A percentile compares a stretch with the other conserved stretches of the same genome.
phyloP scores from a whole-genome alignment of 2,329 filamentous ascomycete genomes.

The Neofusicoccum laricinum region DNA sequence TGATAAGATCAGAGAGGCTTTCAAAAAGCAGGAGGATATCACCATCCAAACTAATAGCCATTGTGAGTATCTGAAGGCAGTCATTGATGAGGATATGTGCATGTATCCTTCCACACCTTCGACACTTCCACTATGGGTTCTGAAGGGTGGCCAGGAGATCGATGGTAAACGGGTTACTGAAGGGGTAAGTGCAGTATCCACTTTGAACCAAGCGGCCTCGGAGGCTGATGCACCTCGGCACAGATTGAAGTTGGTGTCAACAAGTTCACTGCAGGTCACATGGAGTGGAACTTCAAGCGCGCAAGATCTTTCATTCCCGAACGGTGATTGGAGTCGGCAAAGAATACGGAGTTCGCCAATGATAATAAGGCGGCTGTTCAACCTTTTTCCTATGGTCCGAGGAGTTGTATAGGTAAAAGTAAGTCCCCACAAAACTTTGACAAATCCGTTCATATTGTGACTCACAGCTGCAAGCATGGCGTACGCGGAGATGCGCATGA shows the following conservation, averaged over 20 bases:
- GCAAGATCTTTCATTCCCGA: slow-evolving; percentile 39
- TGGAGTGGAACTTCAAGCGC: slow-evolving; percentile 32
- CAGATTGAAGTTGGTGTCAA: neutral
- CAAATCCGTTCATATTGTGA: neutral
- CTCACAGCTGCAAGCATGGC: slow-evolving; percentile 26
- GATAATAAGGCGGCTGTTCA: slow-evolving; percentile 38
- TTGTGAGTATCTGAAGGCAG: slow-evolving; percentile 16
- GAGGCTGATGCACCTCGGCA: neutral
- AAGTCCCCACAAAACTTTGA: slow-evolving; percentile 18
- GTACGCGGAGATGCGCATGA: slow-evolving; percentile 42
- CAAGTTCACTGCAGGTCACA: slow-evolving; percentile 16
- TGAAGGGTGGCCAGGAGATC: slow-evolving; percentile 35
- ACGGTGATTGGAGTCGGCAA: slow-evolving; percentile 36
- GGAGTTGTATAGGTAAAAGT: slow-evolving; percentile 39
- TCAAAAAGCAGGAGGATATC: neutral
- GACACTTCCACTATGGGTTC: slow-evolving; percentile 32
- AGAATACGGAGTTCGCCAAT: slow-evolving; percentile 22
- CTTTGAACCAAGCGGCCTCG: neutral
- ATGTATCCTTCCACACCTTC: slow-evolving; percentile 41
- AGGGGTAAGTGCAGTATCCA: slow-evolving; percentile 16
- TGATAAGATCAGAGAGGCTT: neutral
- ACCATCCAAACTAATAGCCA: neutral
- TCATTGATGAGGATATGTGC: slow-evolving; percentile 41
- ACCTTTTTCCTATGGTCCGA: slow-evolving; percentile 43
- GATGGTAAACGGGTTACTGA: slow-evolving; percentile 36